phyloP scores from a whole-genome alignment of 176 grass and related monocot genomes.

The Triticum timopheevii region DNA sequence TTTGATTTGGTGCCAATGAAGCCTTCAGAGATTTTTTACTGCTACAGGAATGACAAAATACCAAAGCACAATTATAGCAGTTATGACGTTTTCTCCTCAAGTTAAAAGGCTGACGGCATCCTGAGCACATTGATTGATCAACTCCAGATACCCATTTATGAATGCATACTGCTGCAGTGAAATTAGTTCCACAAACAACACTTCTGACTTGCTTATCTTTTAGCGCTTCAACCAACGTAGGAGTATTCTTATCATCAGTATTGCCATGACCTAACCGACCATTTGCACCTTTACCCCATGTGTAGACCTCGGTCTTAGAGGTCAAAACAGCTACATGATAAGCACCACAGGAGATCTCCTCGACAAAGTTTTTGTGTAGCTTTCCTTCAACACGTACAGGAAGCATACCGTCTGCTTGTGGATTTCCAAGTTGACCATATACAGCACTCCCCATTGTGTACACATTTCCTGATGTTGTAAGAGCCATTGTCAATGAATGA shows the following conservation, averaged over 20 bases:
- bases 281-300: constrained; percentile 99
- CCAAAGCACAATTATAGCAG: constrained; percentile 96
- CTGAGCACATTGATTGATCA: constrained; percentile 98
- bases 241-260: constrained; percentile 78
- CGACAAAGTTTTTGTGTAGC: constrained; percentile 92
- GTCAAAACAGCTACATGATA: constrained; percentile 95
- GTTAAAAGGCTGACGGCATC: constrained; percentile 89
- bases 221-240: constrained; percentile 89
- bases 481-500: constrained; percentile 84
- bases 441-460: constrained; percentile 90
- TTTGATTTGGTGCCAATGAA: constrained; percentile 91
- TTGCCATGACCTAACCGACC: constrained; percentile 92
- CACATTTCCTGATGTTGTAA: constrained; percentile 94
- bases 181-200: constrained; percentile 94
- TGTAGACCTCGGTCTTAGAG: constrained; percentile 92
- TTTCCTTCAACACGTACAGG: constrained; percentile 89
- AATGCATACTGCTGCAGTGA: constrained; percentile 98
- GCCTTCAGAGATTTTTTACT: constrained; percentile 90
- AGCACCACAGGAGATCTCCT: constrained; percentile 95
- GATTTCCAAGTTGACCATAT: constrained; percentile 91
- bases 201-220: constrained; percentile 99
- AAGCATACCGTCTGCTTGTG: constrained; percentile 77
- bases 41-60: constrained; percentile 96
- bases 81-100: constrained; percentile 98
- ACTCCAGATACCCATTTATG: constrained; percentile 98